phyloP scores from a whole-genome alignment of 2,329 filamentous ascomycete genomes.

The Akanthomyces uredinophilus region DNA sequence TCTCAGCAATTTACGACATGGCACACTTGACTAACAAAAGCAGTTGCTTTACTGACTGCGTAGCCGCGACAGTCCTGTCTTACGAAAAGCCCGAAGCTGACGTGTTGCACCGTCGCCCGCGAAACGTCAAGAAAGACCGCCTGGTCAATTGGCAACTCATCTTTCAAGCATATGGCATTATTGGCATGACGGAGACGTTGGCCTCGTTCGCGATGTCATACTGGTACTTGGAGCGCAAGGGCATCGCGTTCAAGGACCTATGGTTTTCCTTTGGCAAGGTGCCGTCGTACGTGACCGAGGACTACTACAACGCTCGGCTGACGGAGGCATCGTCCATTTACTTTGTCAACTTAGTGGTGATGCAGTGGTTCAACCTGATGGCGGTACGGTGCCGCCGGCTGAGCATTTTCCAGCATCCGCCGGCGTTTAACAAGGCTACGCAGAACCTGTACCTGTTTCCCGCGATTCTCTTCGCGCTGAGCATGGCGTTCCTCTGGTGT shows the following conservation, averaged over 20 bases:
- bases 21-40: constrained; percentile 11
- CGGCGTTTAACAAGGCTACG: constrained; percentile 58
- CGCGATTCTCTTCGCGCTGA: constrained; percentile 62
- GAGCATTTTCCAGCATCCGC: constrained; percentile 68
- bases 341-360: constrained; percentile 74
- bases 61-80: constrained; percentile 65
- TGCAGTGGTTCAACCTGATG: constrained; percentile 76
- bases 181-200: constrained; percentile 59
- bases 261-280: constrained; percentile 64
- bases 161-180: constrained; percentile 65
- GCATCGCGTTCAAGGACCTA: constrained; percentile 58
- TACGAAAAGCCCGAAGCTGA: constrained; percentile 76
- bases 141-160: constrained; percentile 71
- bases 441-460: constrained; percentile 67
- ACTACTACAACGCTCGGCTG: constrained; percentile 49
- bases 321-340: constrained; percentile 69
- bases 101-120: constrained; percentile 62
- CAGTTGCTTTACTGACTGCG: constrained; percentile 71
- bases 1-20: neutral
- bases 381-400: constrained; percentile 61
- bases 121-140: constrained; percentile 63
- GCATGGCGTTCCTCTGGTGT: constrained; percentile 64
- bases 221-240: constrained; percentile 59
- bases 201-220: constrained; percentile 60
- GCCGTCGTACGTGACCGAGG: constrained; percentile 45